Base-by-base conservation (phyloP, 345 rosid species). In the Lepidium sativum region DNA sequence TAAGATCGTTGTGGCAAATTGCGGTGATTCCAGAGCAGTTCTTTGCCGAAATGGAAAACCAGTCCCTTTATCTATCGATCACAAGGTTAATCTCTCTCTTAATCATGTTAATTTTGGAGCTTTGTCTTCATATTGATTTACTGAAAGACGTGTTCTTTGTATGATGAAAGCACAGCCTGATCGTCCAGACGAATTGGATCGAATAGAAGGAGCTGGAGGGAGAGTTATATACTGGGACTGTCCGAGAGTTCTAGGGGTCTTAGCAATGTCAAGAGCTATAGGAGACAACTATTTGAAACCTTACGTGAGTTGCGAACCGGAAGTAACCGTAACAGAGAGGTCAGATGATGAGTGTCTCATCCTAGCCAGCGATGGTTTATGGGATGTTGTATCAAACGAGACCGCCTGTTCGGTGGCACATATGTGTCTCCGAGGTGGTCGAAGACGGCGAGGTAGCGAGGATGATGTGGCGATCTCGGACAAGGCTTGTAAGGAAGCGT, bases 301-400 rank as follows among this genome's bases (percentile, higher is more conserved):
- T 0, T 92, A 84, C 48, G 97, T 92, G 60, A 87, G 76, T 54
- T 78, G 89, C 21, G 86, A 80, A 16, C 97, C 95, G 31, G 97
- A 89, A 72, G 91, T 92, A 33, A 82, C 79, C 0, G 29, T 85
- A 9, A 75, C 74, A 23, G 88, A 87, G 3, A 77, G 98, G 71
- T 69, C 72, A 5, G 81, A 41, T 11, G 91, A 89, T 4, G 95
- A 92, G 13, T 92, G 89, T 15, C 67, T 92, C 44, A 89, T 92
- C 10, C 70, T 89, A 29, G 98, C 89, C 5, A 86, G 81, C 34
- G 98, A 87, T 39, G 97, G 98, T 0, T 74, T 92, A 9, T 92
- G 98, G 98, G 97, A 92, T 60, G 98, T 87, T 9, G 95, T 92
- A 33, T 82, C 98, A 1, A 92, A 87, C 54, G 89, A 89, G 39